phyloP scores from a whole-genome alignment of 2,329 filamentous ascomycete species.

The Taxawa tesnikishii region DNA sequence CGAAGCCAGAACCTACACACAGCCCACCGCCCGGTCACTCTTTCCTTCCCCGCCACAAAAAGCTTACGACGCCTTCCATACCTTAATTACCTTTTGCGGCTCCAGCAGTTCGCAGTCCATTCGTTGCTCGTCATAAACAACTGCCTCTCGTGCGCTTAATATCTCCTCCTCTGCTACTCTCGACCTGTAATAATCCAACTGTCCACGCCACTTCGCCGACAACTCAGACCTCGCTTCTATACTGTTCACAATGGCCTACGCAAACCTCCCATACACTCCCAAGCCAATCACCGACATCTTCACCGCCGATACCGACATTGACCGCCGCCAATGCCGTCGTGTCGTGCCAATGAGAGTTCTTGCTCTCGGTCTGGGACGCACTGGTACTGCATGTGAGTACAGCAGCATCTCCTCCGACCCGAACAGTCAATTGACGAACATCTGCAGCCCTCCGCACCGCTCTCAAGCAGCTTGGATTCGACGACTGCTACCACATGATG shows the following conservation, averaged over 20 bases:
- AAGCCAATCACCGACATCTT: constrained; percentile 48
- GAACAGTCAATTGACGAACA: not conserved
- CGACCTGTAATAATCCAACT: constrained; percentile 6
- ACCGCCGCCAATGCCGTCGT: constrained; percentile 52
- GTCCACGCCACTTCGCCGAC: constrained; percentile 1
- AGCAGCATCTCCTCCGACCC: not conserved
- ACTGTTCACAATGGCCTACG: constrained; percentile 23
- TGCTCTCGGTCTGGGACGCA: constrained; percentile 56
- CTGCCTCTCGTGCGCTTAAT: too few species aligned
- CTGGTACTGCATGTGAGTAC: constrained; percentile 53
- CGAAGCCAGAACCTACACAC: too few species aligned
- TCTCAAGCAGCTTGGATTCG: constrained; percentile 53
- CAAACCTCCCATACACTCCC: constrained; percentile 24
- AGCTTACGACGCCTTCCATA: too few species aligned
- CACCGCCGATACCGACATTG: constrained; percentile 55
- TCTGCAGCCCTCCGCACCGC: constrained; percentile 48
- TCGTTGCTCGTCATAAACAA: too few species aligned
- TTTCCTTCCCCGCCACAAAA: too few species aligned
- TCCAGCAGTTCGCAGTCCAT: too few species aligned
- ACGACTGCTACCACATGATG: constrained; percentile 65
- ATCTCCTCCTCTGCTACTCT: too few species aligned
- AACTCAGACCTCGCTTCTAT: not conserved
- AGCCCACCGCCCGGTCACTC: too few species aligned
- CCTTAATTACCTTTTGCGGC: too few species aligned
- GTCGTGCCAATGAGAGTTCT: constrained; percentile 62